These are phyloP conservation scores for Talaromyces sp. DNA, from an alignment of 2,329 filamentous ascomycete species.

Conservation along the genomic window DNA sequence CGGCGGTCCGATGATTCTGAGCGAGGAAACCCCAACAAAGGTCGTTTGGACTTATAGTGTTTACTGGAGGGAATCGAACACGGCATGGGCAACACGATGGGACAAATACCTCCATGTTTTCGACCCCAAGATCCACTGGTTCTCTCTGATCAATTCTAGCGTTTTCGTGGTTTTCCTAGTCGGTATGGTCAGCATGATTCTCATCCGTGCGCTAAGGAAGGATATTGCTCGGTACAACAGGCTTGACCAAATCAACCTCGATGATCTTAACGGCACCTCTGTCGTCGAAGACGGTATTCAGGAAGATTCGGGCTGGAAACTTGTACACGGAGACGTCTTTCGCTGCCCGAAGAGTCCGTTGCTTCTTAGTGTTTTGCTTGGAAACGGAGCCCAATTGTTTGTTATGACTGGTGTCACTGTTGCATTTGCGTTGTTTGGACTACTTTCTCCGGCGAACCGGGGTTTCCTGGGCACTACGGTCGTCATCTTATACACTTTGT, in stretches of 20 bases:
- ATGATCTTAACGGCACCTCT: constrained; percentile 76
- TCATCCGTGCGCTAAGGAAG: constrained; percentile 81
- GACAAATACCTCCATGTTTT: constrained; percentile 98
- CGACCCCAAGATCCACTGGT: constrained; percentile 98
- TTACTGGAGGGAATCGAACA: constrained; percentile 76
- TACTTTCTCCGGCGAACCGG: constrained; percentile 91
- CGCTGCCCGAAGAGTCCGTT: constrained; percentile 77
- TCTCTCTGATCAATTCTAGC: constrained; percentile 92
- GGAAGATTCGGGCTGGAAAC: constrained; percentile 97
- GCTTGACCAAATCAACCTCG: constrained; percentile 81
- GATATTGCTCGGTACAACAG: constrained; percentile 97
- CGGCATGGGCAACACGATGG: constrained; percentile 94
- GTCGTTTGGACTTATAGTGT: constrained; percentile 91
- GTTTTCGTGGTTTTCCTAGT: constrained; percentile 90
- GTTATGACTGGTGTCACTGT: constrained; percentile 97
- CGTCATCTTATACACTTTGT: constrained; percentile 85
- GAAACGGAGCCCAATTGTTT: constrained; percentile 92
- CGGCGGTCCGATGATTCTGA: constrained; percentile 58
- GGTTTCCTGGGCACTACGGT: constrained; percentile 90
- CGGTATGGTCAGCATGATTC: constrained; percentile 85
- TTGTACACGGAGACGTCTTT: constrained; percentile 97
- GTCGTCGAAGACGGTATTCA: constrained; percentile 86
- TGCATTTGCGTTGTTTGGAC: constrained; percentile 83
- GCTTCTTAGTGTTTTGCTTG: constrained; percentile 78
- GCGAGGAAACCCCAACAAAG: constrained; percentile 56